Evolutionary conservation across 345 rosid species (phyloP).

Genomic region (Brassica rapa): DNA sequence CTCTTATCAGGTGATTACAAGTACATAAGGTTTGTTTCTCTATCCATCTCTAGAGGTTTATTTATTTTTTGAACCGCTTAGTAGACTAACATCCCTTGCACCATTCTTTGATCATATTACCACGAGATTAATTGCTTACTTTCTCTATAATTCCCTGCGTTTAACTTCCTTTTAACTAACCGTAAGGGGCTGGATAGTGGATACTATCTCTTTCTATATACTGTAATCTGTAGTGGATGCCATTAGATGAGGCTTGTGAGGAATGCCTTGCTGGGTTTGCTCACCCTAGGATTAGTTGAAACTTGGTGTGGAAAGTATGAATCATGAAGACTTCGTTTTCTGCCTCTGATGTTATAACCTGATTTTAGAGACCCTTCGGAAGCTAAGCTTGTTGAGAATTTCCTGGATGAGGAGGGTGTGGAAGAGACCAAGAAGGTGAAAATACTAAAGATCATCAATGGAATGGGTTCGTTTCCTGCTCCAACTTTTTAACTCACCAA

Average conservation of each 20-base stretch:
- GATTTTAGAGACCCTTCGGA: constrained; percentile 62
- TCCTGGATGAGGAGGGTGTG: constrained; percentile 67
- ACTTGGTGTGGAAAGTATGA: neutral
- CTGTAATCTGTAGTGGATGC: neutral
- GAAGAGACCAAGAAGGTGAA: constrained; percentile 63
- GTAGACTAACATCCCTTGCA: neutral
- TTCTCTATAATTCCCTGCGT: constrained; percentile 8
- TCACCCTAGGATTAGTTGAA: neutral
- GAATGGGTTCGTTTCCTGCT: constrained; percentile 62
- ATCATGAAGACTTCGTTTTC: neutral
- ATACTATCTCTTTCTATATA: neutral
- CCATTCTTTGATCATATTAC: constrained; percentile 1
- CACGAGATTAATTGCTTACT: neutral
- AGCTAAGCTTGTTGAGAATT: constrained; percentile 68
- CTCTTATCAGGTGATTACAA: constrained; percentile 74
- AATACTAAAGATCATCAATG: constrained; percentile 63
- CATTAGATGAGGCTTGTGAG: constrained; percentile 6
- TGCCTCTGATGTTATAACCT: constrained; percentile 8
- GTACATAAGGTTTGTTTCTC: constrained; percentile 63
- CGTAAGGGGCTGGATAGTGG: neutral
- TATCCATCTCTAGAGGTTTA: neutral
- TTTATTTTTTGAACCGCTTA: neutral
- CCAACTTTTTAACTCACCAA: neutral
- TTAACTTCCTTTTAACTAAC: neutral
- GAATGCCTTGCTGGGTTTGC: neutral